A percentile compares a stretch with the other conserved stretches of the same genome.
phyloP scores from a whole-genome alignment of 345 rosid genomes.

The Dimocarpus longan region DNA sequence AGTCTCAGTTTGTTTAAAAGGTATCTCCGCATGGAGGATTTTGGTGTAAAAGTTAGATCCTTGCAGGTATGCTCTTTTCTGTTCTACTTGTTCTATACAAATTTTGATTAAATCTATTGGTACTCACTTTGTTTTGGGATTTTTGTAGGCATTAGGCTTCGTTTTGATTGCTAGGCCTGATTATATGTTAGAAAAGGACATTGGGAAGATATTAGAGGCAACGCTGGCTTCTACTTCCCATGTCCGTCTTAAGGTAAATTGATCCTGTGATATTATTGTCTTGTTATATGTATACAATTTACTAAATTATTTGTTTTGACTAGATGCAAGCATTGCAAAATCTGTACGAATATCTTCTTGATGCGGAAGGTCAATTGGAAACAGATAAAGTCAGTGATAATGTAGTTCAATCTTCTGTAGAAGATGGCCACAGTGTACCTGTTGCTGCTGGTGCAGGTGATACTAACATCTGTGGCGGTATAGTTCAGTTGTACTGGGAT shows the following conservation, averaged over 20 bases:
- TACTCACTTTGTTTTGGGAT: constrained; percentile 26
- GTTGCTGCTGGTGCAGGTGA: constrained; percentile 99
- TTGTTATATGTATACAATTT: constrained; percentile 6
- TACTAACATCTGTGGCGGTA: constrained; percentile 98
- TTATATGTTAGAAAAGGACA: constrained; percentile 94
- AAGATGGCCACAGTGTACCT: constrained; percentile 68
- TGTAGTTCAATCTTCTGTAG: constrained; percentile 42
- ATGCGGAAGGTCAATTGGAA: constrained; percentile 93
- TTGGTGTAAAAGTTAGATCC: constrained; percentile 80
- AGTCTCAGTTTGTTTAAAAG: constrained; percentile 74
- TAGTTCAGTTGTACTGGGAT: constrained; percentile 95
- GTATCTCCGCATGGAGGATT: constrained; percentile 79
- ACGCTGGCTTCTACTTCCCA: constrained; percentile 71
- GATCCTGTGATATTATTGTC: constrained; percentile 7
- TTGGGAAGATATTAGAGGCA: constrained; percentile 79
- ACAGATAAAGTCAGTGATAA: constrained; percentile 53
- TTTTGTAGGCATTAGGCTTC: constrained; percentile 88
- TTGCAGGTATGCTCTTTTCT: constrained; percentile 68
- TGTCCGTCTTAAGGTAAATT: constrained; percentile 77
- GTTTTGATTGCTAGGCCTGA: constrained; percentile 94
- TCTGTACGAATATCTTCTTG: constrained; percentile 93
- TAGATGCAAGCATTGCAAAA: constrained; percentile 97
- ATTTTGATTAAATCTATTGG: constrained; percentile 17
- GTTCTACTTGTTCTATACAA: constrained; percentile 4
- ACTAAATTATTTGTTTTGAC: constrained; percentile 34